Evolutionary conservation across 495 filamentous ascomycete species (phyloP), one percentile per base, ranked within the genome.

Genomic region (Darksidea phi): DNA sequence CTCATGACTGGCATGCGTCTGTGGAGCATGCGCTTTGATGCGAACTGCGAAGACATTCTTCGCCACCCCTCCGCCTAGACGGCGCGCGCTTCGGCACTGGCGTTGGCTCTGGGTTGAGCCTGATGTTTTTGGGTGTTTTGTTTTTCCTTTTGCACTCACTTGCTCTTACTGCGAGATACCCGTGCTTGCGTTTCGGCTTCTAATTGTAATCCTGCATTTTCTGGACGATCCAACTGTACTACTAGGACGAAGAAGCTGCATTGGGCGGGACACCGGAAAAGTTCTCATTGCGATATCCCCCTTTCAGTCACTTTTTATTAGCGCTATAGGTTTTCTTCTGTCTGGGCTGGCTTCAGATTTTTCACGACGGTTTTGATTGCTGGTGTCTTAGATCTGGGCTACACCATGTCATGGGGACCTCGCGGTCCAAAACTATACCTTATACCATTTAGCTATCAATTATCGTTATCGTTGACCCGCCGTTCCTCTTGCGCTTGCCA

Each of bases 21-120:
- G 11, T 98, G 94, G 92, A 90, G 88, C 70, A 85, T 95, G 77
- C 86, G 94, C 20, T 98, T 97, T 71, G 92, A 97, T 70, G 89
- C 89, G 71, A 96, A 97, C 80, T 96, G 91, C 78, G 93, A 97
- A 69, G 88, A 90, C 8, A 94, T 97, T 56, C 77, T 97, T 53
- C 82, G 82, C 24, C 37, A 74, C 64, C 74, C 74, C 57, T 58
- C 70, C 47, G 74, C 69, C 43, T 64, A 59, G 55, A 56, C 28
- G 28, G 28, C 28, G 28, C 28, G 28, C 28, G 55, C 21, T 50
- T 54, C 17, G 26, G 52, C 49, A 38, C 49, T 43, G 55, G 61
- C 41, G 24, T 57, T 23, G 25, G 55, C 54, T 54, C 28, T 59
- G 24, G 34, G 26, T 34, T 57, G 53, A 20, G 41, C 18, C 34